Base-by-base conservation (phyloP, 805 yeast species). In the Saccharomycopsis fodiens region DNA sequence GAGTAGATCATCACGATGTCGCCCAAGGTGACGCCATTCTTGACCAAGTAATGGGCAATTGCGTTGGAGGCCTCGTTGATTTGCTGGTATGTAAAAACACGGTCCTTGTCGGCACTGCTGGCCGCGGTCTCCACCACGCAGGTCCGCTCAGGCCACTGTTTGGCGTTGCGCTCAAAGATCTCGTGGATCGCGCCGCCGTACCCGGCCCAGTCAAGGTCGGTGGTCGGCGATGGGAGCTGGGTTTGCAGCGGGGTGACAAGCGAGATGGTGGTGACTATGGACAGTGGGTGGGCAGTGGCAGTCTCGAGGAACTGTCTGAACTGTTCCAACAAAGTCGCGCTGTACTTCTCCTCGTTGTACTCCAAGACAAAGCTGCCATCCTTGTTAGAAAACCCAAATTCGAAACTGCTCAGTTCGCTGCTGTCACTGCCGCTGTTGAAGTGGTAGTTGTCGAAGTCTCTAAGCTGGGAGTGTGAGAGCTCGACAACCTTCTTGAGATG, bases 1-100 rank as follows among this genome's bases (percentile, higher is more conserved):
- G 98, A 96, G 61, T 93, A 93, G 55, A 94, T 89, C 95, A 89
- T 89, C 15, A 93, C 97, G 15, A 93, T 87, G 62, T 93, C 97
- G 46, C 97, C 98, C 58, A 84, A 73, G 53, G 76, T 70, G 57
- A 93, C 82, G 12, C 97, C 97, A 4, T 82, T 77, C 21, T 74
- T 66, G 47, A 85, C 80, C 56, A 93, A 72, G 58, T 86, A 84
- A 65, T 93, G 91, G 30, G 96, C 97, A 15, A 93, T 89, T 23
- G 88, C 74, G 58, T 94, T 93, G 12, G 97, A 87, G 2, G 97
- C 91, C 62, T 86, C 84, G 62, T 93, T 80, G 57, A 93, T 91
- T 61, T 91, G 96, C 57, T 69, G 70, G 63, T 93, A 93, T 30
- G 84, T 78, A 70, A 91, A 93, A 15, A 76, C 66, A 52, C 97